Conservation (phyloP, 2,329 filamentous ascomycete genomes). For the Fusarium praegraminearum region DNA sequence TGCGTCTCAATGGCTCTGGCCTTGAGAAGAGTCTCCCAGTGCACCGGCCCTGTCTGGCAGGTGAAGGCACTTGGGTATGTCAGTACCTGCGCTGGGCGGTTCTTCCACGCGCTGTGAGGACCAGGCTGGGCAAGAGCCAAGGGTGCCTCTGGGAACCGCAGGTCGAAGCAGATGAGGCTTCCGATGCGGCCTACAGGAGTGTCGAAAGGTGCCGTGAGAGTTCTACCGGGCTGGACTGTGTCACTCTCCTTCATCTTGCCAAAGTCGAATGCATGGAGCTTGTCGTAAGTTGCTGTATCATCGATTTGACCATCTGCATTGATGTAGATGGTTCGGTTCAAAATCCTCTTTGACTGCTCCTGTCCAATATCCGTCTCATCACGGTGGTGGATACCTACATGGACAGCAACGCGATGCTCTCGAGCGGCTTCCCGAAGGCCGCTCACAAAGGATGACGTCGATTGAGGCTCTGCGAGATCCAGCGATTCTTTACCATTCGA, state of each 20-base stretch:
- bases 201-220: constrained; percentile 76
- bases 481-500: constrained; percentile 75
- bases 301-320: constrained; percentile 57
- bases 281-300: constrained; percentile 74
- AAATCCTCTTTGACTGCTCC: constrained; percentile 51
- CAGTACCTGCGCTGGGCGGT: constrained; percentile 74
- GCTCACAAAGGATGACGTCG: constrained; percentile 77
- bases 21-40: constrained; percentile 85
- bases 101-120: constrained; percentile 48
- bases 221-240: constrained; percentile 75
- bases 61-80: constrained; percentile 94
- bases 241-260: constrained; percentile 62
- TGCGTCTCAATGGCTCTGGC: constrained; percentile 91
- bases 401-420: constrained; percentile 74
- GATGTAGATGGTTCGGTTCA: constrained; percentile 68
- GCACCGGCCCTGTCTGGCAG: constrained; percentile 82
- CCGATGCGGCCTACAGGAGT: constrained; percentile 81
- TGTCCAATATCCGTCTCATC: constrained; percentile 45
- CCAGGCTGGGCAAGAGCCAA: constrained; percentile 69
- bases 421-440: constrained; percentile 78
- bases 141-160: constrained; percentile 83
- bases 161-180: constrained; percentile 88
- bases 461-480: constrained; percentile 75
- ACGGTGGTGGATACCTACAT: constrained; percentile 89
- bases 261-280: constrained; percentile 89